These are phyloP conservation scores for Onygenales sp. DNA, from an alignment of 2,329 filamentous ascomycete species.

Conservation along the genomic window DNA sequence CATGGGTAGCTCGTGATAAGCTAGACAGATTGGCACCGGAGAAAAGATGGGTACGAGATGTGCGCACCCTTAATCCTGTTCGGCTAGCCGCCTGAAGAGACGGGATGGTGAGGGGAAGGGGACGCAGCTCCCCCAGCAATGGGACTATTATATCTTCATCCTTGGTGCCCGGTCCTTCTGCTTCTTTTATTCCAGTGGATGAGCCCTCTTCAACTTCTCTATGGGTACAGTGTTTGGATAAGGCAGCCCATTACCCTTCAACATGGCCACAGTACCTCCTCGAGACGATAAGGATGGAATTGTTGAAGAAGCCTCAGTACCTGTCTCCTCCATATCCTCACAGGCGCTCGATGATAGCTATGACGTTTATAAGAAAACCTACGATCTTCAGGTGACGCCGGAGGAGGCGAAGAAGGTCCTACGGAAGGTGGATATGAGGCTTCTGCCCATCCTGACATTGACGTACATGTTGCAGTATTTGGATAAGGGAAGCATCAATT, in stretches of 20 bases:
- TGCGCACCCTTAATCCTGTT: too few species aligned
- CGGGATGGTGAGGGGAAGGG: too few species aligned
- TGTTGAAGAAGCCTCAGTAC: neutral
- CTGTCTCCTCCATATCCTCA: neutral
- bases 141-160: too few species aligned
- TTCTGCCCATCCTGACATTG: conserved; percentile 46
- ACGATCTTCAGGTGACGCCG: conserved; percentile 6
- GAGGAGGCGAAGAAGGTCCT: conserved; percentile 23
- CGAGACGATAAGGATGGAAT: neutral
- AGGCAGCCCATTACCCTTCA: neutral
- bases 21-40: too few species aligned
- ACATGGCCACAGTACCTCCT: neutral
- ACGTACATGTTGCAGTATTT: conserved; percentile 15
- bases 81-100: too few species aligned
- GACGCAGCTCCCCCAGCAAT: too few species aligned
- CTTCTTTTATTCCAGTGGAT: too few species aligned
- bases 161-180: too few species aligned
- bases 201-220: too few species aligned
- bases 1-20: too few species aligned
- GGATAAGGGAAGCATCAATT: conserved; percentile 22
- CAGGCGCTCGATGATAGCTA: neutral
- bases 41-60: too few species aligned
- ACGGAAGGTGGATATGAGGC: conserved; percentile 45
- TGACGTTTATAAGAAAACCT: conserved; percentile 1
- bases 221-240: too few species aligned